phyloP scores from a whole-genome alignment of 305 asterid genomes.

The Fraxinus sp. region DNA sequence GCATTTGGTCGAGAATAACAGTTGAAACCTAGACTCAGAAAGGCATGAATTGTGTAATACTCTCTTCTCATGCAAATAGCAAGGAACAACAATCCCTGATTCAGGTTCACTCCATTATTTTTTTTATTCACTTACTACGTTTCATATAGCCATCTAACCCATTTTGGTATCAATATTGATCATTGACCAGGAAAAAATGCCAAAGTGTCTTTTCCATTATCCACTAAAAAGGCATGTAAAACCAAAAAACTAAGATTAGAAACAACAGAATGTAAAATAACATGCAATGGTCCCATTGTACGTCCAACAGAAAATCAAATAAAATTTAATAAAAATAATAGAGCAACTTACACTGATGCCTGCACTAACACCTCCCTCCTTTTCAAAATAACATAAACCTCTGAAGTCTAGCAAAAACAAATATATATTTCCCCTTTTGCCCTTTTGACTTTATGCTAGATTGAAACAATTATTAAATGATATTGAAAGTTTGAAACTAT shows the following conservation, averaged over 20 bases:
- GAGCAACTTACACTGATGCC: not conserved
- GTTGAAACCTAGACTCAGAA: not conserved
- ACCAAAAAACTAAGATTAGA: not conserved
- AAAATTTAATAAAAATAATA: not conserved
- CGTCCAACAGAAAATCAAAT: not conserved
- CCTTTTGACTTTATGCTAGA: not conserved
- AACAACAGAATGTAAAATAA: not conserved
- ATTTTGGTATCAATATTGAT: not conserved
- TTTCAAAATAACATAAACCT: not conserved
- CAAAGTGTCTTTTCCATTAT: not conserved
- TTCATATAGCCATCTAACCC: constrained; percentile 1
- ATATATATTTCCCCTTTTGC: not conserved
- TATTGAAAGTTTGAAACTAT: not conserved
- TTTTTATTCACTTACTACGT: not conserved
- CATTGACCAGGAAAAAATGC: constrained; percentile 12
- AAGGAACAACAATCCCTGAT: not conserved
- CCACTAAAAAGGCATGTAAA: not conserved
- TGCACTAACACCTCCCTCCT: not conserved
- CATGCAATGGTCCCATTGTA: not conserved
- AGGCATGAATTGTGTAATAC: not conserved
- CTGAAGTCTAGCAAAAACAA: not conserved
- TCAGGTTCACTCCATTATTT: not conserved
- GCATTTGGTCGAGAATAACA: not conserved
- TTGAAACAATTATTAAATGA: not conserved
- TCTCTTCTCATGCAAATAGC: not conserved